Evolutionary conservation across 495 filamentous ascomycete genomes (phyloP), one percentile per base, ranked within the genome.

Genomic region (Trichoderma gamsii): DNA sequence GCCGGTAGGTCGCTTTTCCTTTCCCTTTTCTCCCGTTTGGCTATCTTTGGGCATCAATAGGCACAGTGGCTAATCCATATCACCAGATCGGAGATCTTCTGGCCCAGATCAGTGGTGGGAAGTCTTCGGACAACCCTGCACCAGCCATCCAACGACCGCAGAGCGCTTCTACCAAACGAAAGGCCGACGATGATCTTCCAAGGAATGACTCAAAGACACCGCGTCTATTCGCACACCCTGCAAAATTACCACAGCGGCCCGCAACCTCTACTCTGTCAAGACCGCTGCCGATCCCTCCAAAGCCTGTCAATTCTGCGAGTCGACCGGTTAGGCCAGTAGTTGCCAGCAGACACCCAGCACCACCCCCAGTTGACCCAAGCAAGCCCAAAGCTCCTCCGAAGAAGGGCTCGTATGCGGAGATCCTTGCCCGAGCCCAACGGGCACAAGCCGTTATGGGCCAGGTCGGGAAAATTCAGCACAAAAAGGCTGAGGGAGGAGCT

Each of bases 341-440:
- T 21, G 35, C 66, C 44, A 29, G 51, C 2, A 32, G n/a, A 29
- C 25, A 32, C 8, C 25, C 38, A 25, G 8, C 66, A 11, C 51
- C 51, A n/a, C 27, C 63, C 65, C 46, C 35, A 4, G 23, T 23
- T 4, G 41, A 32, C 18, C 21, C 67, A 27, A 16, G 8, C 32
- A 27, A 44, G n/a, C 21, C 68, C n/a, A 67, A 66, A 35, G 41
- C 63, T 49, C 72, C 81, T n/a, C 84, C 82, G 15, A 89, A 88
- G 72, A 89, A 88, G 69, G 82, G 87, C 1, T 88, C 87, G 1
- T 92, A 80, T 72, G 82, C 83, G 59, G 88, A 89, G 69, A 89
- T 91, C 67, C 84, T 92, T 81, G 86, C 85, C 23, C 81, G 86
- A 68, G 90, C 86, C 9, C 82, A 87, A 72, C 83, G 80, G 52